phyloP scores from a whole-genome alignment of 2,329 filamentous ascomycete species.

The Phaeosphaeriaceae sp. region DNA sequence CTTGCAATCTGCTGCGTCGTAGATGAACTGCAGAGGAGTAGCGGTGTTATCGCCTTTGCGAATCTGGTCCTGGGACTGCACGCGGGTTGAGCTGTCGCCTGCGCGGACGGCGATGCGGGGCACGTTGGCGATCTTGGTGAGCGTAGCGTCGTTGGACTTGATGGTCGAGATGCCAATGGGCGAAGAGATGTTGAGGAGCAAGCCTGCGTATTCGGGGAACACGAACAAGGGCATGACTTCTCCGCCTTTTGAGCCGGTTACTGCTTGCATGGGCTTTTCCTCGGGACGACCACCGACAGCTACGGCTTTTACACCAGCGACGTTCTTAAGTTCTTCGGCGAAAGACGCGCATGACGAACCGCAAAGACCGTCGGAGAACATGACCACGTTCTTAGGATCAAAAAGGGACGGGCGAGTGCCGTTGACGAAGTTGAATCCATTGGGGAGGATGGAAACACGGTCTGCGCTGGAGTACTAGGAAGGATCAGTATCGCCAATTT shows the following conservation, averaged over 20 bases:
- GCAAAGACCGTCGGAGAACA: slow-evolving; percentile 64
- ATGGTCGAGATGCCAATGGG: slow-evolving; percentile 9
- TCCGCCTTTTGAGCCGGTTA: slow-evolving; percentile 66
- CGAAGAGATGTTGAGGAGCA: slow-evolving; percentile 22
- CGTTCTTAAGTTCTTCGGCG: slow-evolving; percentile 59
- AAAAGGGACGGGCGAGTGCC: slow-evolving; percentile 41
- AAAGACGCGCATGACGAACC: slow-evolving; percentile 66
- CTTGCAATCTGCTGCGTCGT: slow-evolving; percentile 67
- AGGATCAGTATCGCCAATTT: slow-evolving; percentile 3
- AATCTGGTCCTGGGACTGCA: slow-evolving; percentile 32
- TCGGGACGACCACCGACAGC: slow-evolving; percentile 65
- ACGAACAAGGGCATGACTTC: slow-evolving; percentile 33
- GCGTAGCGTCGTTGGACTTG: slow-evolving; percentile 11
- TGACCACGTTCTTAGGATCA: slow-evolving; percentile 44
- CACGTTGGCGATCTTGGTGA: slow-evolving; percentile 19
- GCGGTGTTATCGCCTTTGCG: slow-evolving; percentile 40
- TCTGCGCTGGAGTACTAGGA: slow-evolving; percentile 28
- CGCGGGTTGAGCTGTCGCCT: slow-evolving; percentile 19
- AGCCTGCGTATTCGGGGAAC: slow-evolving; percentile 23
- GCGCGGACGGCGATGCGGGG: slow-evolving; percentile 23
- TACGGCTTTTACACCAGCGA: slow-evolving; percentile 61
- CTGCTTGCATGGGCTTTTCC: slow-evolving; percentile 63
- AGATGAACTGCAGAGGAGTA: slow-evolving; percentile 64
- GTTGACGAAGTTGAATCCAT: slow-evolving; percentile 25
- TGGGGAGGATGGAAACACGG: slow-evolving; percentile 17